Percentiles rank a stretch among this genome's conserved stretches.
Evolutionary conservation across 2,329 filamentous ascomycete species (phyloP).

Genomic region (Rosellinia necatrix): DNA sequence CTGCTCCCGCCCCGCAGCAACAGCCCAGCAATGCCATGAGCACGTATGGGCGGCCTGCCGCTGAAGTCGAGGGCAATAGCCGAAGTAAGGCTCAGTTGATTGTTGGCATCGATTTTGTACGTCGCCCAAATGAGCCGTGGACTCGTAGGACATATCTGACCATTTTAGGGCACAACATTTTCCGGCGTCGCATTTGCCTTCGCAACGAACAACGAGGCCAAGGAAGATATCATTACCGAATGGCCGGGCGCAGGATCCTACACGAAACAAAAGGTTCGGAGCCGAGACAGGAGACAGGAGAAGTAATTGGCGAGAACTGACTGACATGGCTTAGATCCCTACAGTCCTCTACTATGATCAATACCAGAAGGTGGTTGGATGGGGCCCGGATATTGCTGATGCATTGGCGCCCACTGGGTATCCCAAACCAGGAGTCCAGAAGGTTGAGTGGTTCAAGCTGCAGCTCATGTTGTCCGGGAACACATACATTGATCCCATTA

Average conservation of each 20-base stretch:
- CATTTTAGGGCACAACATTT: slow-evolving; percentile 88
- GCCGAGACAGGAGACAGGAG: background rate
- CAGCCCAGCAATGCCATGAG: slow-evolving; percentile 45
- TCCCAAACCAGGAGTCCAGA: slow-evolving; percentile 96
- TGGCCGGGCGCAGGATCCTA: slow-evolving; percentile 98
- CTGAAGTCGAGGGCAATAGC: slow-evolving; percentile 85
- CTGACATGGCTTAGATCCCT: slow-evolving; percentile 70
- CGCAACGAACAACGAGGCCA: slow-evolving; percentile 94
- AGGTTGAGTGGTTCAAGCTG: slow-evolving; percentile 99
- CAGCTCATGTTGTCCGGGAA: slow-evolving; percentile 98
- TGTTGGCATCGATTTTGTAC: slow-evolving; percentile 97
- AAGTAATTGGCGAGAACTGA: background rate
- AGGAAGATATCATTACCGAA: slow-evolving; percentile 98
- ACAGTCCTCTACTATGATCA: slow-evolving; percentile 99
- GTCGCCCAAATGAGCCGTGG: slow-evolving; percentile 38
- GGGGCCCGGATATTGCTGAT: slow-evolving; percentile 97
- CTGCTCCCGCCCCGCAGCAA: slow-evolving; percentile 46
- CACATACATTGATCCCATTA: slow-evolving; percentile 99
- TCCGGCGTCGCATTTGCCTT: slow-evolving; percentile 97
- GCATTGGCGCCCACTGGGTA: slow-evolving; percentile 95
- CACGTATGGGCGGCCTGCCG: slow-evolving; percentile 54
- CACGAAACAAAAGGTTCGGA: slow-evolving; percentile 91
- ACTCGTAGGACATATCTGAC: slow-evolving; percentile 26
- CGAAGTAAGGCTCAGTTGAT: slow-evolving; percentile 96
- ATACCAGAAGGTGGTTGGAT: slow-evolving; percentile 99